phyloP scores from a whole-genome alignment of 495 filamentous ascomycete species.

The Platismatia glauca region DNA sequence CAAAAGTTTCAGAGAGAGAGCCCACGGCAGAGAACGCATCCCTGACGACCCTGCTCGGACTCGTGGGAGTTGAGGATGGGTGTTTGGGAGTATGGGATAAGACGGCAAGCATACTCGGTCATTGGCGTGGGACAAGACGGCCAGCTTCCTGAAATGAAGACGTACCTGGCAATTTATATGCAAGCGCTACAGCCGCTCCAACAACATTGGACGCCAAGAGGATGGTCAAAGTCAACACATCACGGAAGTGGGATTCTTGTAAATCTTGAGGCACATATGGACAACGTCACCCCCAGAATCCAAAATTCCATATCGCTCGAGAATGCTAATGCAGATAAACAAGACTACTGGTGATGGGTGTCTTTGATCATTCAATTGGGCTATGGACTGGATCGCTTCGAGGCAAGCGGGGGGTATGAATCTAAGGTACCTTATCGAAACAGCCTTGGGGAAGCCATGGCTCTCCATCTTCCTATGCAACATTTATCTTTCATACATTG shows the following conservation, averaged over 20 bases:
- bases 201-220: neutral
- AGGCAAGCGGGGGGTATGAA: neutral
- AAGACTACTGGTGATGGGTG: too few species aligned
- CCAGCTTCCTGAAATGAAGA: too few species aligned
- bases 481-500: neutral
- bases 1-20: too few species aligned
- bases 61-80: too few species aligned
- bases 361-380: too few species aligned
- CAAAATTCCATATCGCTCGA: too few species aligned
- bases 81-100: neutral
- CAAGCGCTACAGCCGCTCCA: neutral
- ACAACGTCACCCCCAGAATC: too few species aligned
- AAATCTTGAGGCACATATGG: too few species aligned
- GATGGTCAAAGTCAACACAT: neutral
- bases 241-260: too few species aligned
- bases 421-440: neutral
- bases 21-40: too few species aligned
- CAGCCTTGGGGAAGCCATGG: neutral
- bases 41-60: too few species aligned
- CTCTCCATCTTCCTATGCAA: constrained; percentile 7
- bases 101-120: neutral
- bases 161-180: neutral
- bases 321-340: too few species aligned
- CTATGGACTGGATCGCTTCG: neutral
- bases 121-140: neutral